Base-by-base conservation (phyloP, 192 early-diverging fungal genomes). In the Linnemannia exigua region DNA sequence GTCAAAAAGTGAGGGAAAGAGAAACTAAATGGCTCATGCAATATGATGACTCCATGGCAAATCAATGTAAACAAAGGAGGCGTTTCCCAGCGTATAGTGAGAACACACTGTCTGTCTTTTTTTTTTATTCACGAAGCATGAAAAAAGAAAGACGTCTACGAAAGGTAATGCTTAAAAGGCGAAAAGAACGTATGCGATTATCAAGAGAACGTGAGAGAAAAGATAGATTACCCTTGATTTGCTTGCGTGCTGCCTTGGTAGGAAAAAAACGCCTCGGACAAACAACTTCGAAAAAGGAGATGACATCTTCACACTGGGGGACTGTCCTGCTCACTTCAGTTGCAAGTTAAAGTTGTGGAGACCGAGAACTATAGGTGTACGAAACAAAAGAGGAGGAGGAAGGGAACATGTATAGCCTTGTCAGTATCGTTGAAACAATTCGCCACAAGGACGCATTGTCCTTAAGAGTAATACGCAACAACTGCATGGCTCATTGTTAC, bases 261-360 rank as follows among this genome's bases (percentile, higher is more conserved):
- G 52, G 44, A 16, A 17, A 50, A 2, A 16, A 16, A 50, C 48
- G 17, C 48, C 25, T 63, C 28, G 58, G 28, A 63, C 7, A 25
- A 14, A 16, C 12, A 3, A 2, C 58, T 31, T 31, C 9, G 41
- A 44, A 44, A 9, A 44, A 44, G 9, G 41, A 44, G 58, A 11
- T 9, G 58, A 15, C 11, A 14, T 11, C 12, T 12, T 3, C 11
- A 15, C 11, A 31, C 28, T 25, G 22, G 15, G 22, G 25, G 36
- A 12, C 22, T 11, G 14, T 71, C 8, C n/a, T 48, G 12, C 3
- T 71, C 9, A 71, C 70, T 71, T 71, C 70, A 71, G 7, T 5
- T 71, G 70, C 41, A 71, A 28, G 70, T 71, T 71, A 12, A 71
- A 71, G 44, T 71, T 71, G 44, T 71, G 44, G 38, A 71, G 70